Evolutionary conservation across 805 yeast species (phyloP).

Genomic region (Sugiyamaella smithiae): DNA sequence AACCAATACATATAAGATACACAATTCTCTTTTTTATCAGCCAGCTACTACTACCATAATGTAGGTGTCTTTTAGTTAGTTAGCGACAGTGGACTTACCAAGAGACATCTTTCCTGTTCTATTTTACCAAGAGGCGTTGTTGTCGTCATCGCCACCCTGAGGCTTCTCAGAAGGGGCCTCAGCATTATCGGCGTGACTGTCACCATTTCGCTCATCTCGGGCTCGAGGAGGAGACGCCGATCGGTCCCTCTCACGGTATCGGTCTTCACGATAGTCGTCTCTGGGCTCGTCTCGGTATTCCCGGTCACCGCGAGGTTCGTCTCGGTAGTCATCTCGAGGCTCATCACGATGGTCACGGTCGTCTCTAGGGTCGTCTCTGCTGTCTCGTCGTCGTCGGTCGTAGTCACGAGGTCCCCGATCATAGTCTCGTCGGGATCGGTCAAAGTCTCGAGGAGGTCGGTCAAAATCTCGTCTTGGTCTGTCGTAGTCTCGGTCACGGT

Average conservation of each 20-base stretch:
- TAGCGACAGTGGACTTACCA: conserved; percentile 2
- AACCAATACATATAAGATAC: conserved; percentile 3
- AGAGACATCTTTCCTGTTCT: not conserved
- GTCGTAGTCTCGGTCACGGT: conserved; percentile 45
- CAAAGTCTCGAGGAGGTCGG: conserved; percentile 30
- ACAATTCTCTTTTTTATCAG: not conserved
- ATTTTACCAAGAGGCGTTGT: conserved; percentile 2
- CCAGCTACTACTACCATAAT: not conserved
- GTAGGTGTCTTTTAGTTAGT: not conserved
- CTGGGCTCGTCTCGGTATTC: not conserved
- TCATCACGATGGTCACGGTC: conserved; percentile 26
- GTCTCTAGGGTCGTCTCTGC: conserved; percentile 41
- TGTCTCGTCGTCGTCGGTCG: conserved; percentile 21
- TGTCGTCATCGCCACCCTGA: not conserved
- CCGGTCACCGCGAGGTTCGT: conserved; percentile 19
- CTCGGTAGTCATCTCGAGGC: conserved; percentile 24
- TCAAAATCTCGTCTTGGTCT: conserved; percentile 37
- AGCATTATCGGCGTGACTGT: not conserved
- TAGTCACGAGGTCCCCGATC: conserved; percentile 42
- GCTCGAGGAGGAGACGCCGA: not conserved
- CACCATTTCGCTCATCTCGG: not conserved
- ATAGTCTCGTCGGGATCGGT: conserved; percentile 46
- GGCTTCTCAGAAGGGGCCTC: no score
- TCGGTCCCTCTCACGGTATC: conserved; percentile 1
- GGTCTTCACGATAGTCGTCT: conserved; percentile 5